phyloP scores from a whole-genome alignment of 176 grass and related monocot species.

The Pontederia paniculata region DNA sequence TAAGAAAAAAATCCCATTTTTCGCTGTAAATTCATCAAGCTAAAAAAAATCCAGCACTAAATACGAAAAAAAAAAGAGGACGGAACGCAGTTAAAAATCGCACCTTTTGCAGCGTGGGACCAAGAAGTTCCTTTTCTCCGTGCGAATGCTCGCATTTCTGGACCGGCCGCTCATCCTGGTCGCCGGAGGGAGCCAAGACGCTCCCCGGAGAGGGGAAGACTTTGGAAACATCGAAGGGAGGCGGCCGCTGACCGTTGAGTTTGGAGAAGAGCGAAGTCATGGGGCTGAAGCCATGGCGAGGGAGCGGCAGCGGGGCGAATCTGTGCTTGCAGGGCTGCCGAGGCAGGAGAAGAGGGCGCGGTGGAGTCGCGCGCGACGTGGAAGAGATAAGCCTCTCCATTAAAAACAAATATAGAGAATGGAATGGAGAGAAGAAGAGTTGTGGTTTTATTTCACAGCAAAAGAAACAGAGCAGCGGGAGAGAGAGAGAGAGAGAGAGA shows the following conservation, averaged over 20 bases:
- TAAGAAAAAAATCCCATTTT: background rate
- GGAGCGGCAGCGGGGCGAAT: constrained; percentile 1
- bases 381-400: constrained; percentile 49
- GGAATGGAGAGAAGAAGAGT: too few species aligned
- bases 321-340: constrained; percentile 1
- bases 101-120: constrained; percentile 23
- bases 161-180: background rate
- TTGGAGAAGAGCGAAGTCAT: constrained; percentile 13
- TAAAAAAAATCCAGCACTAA: constrained; percentile 7
- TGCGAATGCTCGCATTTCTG: background rate
- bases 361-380: constrained; percentile 17
- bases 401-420: too few species aligned
- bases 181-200: background rate
- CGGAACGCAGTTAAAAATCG: constrained; percentile 1
- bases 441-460: too few species aligned
- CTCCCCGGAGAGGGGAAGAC: constrained; percentile 3
- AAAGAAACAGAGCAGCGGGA: too few species aligned
- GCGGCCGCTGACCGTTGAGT: background rate
- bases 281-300: background rate
- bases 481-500: too few species aligned
- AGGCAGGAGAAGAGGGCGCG: constrained; percentile 11
- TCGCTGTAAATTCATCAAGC: background rate
- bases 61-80: background rate
- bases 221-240: background rate
- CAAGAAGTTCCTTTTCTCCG: constrained; percentile 6